phyloP scores from a whole-genome alignment of 495 filamentous ascomycete species.

The Choiromyces venosus region DNA sequence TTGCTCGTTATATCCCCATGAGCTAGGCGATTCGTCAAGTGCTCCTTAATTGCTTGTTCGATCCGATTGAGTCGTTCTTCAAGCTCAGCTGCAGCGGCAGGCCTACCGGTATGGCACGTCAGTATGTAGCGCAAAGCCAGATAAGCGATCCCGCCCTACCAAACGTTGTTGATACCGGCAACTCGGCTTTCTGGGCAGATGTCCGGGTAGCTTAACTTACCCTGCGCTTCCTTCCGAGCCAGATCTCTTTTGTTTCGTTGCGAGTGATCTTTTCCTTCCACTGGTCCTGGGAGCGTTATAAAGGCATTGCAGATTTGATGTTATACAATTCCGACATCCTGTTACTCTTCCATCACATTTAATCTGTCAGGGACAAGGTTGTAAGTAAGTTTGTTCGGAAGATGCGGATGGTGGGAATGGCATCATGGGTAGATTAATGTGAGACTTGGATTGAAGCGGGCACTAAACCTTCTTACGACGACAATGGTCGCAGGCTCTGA shows the following conservation, averaged over 20 bases:
- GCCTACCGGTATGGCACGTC: too few relatives aligned
- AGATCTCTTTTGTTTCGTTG: too few relatives aligned
- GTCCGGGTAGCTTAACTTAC: too few relatives aligned
- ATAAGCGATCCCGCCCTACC: too few relatives aligned
- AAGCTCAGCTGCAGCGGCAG: conserved; percentile 6
- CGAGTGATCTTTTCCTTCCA: too few relatives aligned
- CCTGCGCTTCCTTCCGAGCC: too few relatives aligned
- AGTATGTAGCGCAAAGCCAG: too few relatives aligned
- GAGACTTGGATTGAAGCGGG: neutral
- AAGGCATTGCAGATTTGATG: neutral
- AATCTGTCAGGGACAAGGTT: conserved; percentile 11
- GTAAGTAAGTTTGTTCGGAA: too few relatives aligned
- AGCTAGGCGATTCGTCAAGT: conserved; percentile 10
- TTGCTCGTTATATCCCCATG: too few relatives aligned
- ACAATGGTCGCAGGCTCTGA: conserved; percentile 27
- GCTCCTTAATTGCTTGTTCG: conserved; percentile 16
- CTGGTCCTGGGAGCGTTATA: conserved; percentile 19
- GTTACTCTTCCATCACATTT: conserved; percentile 24
- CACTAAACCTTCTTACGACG: conserved; percentile 21
- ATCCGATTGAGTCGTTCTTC: conserved; percentile 19
- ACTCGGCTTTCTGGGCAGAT: too few relatives aligned
- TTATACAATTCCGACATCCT: conserved; percentile 23
- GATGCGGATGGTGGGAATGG: too few relatives aligned
- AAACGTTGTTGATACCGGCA: too few relatives aligned
- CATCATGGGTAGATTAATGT: neutral